These are phyloP conservation scores for Tetrapisispora arboricola DNA, from an alignment of 805 yeast species.

Conservation along the genomic window DNA sequence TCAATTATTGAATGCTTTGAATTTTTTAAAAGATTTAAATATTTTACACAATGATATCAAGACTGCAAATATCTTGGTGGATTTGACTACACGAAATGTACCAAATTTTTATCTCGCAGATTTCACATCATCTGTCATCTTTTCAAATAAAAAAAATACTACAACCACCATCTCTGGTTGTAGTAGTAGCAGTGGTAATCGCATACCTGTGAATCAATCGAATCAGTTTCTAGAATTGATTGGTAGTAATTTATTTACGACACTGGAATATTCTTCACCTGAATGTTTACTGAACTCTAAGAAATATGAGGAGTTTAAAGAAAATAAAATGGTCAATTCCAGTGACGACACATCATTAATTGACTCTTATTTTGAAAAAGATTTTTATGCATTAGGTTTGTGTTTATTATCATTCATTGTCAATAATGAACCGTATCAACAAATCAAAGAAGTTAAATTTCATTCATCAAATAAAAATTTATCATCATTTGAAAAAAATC, in stretches of 20 bases:
- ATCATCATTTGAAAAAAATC: constrained; percentile 12
- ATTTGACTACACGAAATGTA: not conserved
- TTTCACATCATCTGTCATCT: constrained; percentile 9
- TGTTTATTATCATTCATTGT: constrained; percentile 12
- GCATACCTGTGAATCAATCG: no score
- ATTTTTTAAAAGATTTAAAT: constrained; percentile 5
- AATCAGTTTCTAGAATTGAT: no score
- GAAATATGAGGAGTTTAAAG: no score
- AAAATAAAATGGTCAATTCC: no score
- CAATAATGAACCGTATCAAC: constrained; percentile 12
- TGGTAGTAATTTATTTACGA: constrained; percentile 6
- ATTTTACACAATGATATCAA: constrained; percentile 17
- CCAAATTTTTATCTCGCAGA: constrained; percentile 12
- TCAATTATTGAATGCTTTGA: constrained; percentile 7
- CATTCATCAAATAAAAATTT: not conserved
- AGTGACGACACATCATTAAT: no score
- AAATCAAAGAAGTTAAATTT: constrained; percentile 7
- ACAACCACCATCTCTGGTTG: no score
- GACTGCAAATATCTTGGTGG: constrained; percentile 13
- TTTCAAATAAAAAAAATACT: not conserved
- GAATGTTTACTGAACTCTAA: no score
- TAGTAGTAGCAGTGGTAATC: no score
- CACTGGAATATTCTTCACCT: constrained; percentile 17
- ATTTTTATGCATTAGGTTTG: constrained; percentile 14
- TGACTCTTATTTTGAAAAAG: constrained; percentile 6